These are phyloP conservation scores for Phyllosticta paracitricarpa DNA, from an alignment of 2,329 filamentous ascomycete species.

Conservation along the genomic window DNA sequence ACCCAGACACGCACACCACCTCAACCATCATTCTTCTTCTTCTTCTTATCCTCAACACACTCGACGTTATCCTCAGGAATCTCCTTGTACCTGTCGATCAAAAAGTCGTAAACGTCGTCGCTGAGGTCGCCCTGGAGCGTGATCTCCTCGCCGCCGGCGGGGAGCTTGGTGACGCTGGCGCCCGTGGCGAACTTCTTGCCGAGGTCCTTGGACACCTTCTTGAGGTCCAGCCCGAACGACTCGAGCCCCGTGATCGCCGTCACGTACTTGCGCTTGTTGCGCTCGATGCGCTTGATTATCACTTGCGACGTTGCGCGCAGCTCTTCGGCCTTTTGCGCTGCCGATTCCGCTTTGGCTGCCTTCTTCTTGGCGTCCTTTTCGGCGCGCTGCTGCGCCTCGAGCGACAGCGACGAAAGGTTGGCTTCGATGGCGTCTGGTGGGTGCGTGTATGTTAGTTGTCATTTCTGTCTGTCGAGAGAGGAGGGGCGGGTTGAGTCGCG, in stretches of 20 bases:
- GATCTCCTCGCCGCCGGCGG: constrained; percentile 85
- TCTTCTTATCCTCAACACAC: constrained; percentile 10
- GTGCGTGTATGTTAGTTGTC: not conserved
- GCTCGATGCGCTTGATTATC: constrained; percentile 91
- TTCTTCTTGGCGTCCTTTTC: constrained; percentile 97
- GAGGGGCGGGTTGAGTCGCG: not conserved
- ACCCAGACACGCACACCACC: not conserved
- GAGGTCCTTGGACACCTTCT: constrained; percentile 92
- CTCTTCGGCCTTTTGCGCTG: constrained; percentile 73
- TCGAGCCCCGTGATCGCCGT: constrained; percentile 88
- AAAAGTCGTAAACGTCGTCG: constrained; percentile 85
- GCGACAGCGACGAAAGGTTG: constrained; percentile 72
- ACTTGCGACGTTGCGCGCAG: constrained; percentile 74
- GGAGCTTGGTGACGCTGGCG: constrained; percentile 79
- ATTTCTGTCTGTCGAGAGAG: not conserved
- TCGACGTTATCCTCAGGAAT: constrained; percentile 85
- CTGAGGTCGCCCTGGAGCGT: constrained; percentile 96
- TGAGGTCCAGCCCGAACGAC: constrained; percentile 81
- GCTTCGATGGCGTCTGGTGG: constrained; percentile 56
- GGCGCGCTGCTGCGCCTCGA: constrained; percentile 88
- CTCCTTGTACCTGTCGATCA: constrained; percentile 78
- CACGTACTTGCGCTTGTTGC: constrained; percentile 96
- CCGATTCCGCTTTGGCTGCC: constrained; percentile 82
- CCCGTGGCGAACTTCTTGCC: constrained; percentile 99
- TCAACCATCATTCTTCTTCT: constrained; percentile 3